Percentiles rank a stretch among this genome's conserved stretches.
Conservation (phyloP, 2,329 filamentous ascomycete genomes). For the Microsporum ferrugineum region DNA sequence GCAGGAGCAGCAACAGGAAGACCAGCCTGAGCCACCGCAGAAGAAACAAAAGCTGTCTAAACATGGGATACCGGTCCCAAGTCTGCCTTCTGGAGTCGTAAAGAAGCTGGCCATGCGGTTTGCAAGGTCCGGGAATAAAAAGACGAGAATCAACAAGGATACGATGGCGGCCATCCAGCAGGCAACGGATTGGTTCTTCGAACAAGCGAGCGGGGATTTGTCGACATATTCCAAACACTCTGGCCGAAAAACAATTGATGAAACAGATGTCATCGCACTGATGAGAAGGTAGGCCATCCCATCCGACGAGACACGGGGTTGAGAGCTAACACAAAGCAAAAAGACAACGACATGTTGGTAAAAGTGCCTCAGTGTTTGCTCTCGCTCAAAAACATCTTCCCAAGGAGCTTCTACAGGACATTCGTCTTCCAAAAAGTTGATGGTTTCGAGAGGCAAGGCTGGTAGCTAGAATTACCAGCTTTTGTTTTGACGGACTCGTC, state of each 20-base stretch:
- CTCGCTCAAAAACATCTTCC: constrained; percentile 75
- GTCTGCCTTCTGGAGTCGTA: constrained; percentile 60
- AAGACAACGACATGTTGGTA: constrained; percentile 67
- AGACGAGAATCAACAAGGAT: constrained; percentile 60
- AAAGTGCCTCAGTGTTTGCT: constrained; percentile 64
- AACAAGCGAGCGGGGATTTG: constrained; percentile 71
- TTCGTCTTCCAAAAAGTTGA: constrained; percentile 35
- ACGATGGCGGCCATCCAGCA: constrained; percentile 63
- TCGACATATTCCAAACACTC: constrained; percentile 70
- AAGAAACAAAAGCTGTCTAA: constrained; percentile 48
- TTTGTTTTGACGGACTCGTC: constrained; percentile 64
- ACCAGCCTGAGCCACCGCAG: constrained; percentile 12
- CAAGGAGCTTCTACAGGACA: constrained; percentile 67
- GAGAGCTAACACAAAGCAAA: constrained; percentile 5
- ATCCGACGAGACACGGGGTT: background rate
- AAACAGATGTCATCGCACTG: constrained; percentile 67
- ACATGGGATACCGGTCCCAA: constrained; percentile 64
- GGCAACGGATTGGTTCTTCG: constrained; percentile 84
- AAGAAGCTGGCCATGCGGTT: constrained; percentile 57
- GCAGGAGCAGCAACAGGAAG: constrained; percentile 8
- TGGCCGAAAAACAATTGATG: constrained; percentile 72
- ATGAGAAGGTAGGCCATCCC: constrained; percentile 60
- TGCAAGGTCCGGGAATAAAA: constrained; percentile 54
- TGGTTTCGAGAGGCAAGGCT: constrained; percentile 6
- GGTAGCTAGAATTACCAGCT: constrained; percentile 49